phyloP scores from a whole-genome alignment of 2,329 filamentous ascomycete genomes.

The Chrysosporium keratinophilum region DNA sequence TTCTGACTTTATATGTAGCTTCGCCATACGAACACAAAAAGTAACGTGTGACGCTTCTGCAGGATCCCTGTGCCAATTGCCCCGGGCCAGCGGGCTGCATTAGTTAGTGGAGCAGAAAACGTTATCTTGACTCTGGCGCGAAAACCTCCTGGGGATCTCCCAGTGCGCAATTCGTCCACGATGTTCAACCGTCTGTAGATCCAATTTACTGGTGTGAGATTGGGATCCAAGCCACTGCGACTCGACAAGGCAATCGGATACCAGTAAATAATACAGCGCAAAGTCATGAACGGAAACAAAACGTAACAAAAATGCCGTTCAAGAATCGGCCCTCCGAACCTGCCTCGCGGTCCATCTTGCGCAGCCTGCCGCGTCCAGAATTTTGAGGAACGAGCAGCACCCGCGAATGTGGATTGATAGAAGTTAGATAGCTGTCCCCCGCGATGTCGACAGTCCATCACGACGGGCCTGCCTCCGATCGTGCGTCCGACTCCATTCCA shows the following conservation, averaged over 20 bases:
- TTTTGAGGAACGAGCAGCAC: neutral
- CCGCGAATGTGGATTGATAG: neutral
- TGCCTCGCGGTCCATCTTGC: neutral
- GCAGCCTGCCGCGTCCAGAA: no score
- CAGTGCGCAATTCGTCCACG: neutral
- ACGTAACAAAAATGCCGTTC: neutral
- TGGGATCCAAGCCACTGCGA: constrained; percentile 5
- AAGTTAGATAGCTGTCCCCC: neutral
- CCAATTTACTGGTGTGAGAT: neutral
- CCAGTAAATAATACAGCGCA: neutral
- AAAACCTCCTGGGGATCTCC: neutral
- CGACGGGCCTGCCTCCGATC: neutral
- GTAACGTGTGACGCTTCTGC: no score
- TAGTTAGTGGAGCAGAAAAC: neutral
- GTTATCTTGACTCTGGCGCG: neutral
- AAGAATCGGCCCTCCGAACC: neutral
- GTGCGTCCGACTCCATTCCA: neutral
- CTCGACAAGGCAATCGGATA: neutral
- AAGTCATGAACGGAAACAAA: no score
- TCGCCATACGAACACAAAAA: no score
- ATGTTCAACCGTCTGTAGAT: constrained; percentile 2
- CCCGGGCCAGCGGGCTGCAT: neutral
- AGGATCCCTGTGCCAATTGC: no score
- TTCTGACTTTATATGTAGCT: no score
- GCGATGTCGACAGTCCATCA: constrained; percentile 1